phyloP scores from a whole-genome alignment of 75 land plant genomes.

The Adiantum capillusveneris region DNA sequence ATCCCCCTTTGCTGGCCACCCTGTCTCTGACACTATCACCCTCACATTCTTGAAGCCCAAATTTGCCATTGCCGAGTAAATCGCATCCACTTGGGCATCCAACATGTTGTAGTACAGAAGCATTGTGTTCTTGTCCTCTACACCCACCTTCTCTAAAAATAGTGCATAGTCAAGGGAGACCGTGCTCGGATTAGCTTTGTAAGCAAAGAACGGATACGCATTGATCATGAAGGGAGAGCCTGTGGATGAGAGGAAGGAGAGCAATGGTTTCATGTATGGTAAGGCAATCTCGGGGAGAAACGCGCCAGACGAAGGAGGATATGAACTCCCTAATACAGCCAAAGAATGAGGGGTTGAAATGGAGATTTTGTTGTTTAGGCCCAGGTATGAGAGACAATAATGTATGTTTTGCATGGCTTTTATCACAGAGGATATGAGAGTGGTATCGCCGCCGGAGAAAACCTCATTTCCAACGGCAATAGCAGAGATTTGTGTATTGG shows the following conservation, averaged over 20 bases:
- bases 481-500: conserved; percentile 52
- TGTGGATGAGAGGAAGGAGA: conserved; percentile 44
- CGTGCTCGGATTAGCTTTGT: conserved; percentile 41
- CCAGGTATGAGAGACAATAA: conserved; percentile 33
- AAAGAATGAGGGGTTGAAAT: conserved; percentile 64
- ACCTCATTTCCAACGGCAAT: conserved; percentile 81
- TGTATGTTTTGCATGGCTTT: conserved; percentile 75
- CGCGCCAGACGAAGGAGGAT: conserved; percentile 67
- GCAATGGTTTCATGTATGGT: conserved; percentile 35
- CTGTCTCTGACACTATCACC: conserved; percentile 74
- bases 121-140: conserved; percentile 40
- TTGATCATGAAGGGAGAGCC: conserved; percentile 72
- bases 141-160: conserved; percentile 48
- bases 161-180: conserved; percentile 57
- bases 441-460: conserved; percentile 25
- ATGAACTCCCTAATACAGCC: conserved; percentile 40
- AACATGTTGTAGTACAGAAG: conserved; percentile 69
- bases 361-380: conserved; percentile 32
- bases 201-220: conserved; percentile 82
- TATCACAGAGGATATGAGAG: conserved; percentile 33
- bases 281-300: conserved; percentile 28
- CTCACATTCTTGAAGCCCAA: conserved; percentile 49
- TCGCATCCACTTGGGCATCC: conserved; percentile 80
- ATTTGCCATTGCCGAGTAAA: conserved; percentile 58
- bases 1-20: conserved; percentile 90